Evolutionary conservation across 768 basidiomycete genomes (phyloP), one percentile per base, ranked within the genome.

Genomic region (Pholiota conissans): DNA sequence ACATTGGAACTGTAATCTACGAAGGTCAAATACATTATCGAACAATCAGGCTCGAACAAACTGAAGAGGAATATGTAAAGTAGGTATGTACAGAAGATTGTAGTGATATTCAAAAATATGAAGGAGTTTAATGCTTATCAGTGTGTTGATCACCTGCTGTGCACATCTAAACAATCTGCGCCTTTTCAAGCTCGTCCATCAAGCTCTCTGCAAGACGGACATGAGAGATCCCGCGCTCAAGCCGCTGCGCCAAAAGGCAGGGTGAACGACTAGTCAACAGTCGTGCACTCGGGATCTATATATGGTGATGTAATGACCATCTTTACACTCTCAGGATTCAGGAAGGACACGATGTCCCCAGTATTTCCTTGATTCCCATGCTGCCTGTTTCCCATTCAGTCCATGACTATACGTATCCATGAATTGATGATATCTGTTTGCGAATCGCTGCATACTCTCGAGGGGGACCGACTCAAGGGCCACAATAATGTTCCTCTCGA

Each of bases 381-480:
- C 65, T 45, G 63, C 66, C 32, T 58, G 39, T 22, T 48, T 54
- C 10, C 66, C 63, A 60, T 60, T 58, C 42, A 65, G 52, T 5
- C 65, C 64, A n/a, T 49, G 35, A 14, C 29, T 24, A 53, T 67
- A 68, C 13, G 65, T 57, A 59, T 68, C 61, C 48, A 67, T 66
- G 51, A 67, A 67, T 18, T 28, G 40, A n/a, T n/a, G 34, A 9
- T 61, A 64, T 20, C 52, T 45, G 13, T 47, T 57, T 7, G 45
- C 6, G 22, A 46, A 46, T 10, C 10, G 45, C 3, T 20, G 3
- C 45, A 46, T 46, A 46, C 20, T 22, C 26, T 20, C 45, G 4
- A 46, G 45, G 3, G 45, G 45, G 26, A 46, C 18, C 9, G 20
- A 46, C 5, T 46, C 26, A 10, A 46, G 18, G 20, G 45, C 45